Conservation (phyloP, 73 alveolate species). For the Symbiodinium pilosum region DNA sequence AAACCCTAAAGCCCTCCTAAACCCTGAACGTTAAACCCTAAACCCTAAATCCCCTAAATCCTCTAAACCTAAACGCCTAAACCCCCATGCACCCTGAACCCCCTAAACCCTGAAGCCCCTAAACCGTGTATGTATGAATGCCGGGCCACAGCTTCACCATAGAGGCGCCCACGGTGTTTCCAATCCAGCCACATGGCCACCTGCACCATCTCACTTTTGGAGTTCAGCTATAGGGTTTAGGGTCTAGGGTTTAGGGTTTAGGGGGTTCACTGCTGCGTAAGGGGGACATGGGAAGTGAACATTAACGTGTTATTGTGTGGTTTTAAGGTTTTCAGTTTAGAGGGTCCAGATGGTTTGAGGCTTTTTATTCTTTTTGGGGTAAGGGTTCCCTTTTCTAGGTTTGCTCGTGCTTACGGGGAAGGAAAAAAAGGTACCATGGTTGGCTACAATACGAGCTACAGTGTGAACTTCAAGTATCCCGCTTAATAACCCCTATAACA, state of each 20-base stretch:
- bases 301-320: neutral
- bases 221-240: neutral
- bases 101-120: too few relatives aligned
- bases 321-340: neutral
- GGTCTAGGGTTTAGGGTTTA: neutral
- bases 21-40: too few relatives aligned
- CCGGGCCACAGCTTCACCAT: slow-evolving; percentile 30
- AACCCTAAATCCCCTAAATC: too few relatives aligned
- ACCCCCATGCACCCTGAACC: too few relatives aligned
- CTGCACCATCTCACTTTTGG: slow-evolving; percentile 13
- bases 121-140: neutral
- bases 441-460: too few relatives aligned
- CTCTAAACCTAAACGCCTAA: too few relatives aligned
- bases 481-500: too few relatives aligned
- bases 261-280: neutral
- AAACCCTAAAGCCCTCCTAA: too few relatives aligned
- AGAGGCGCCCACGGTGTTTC: slow-evolving; percentile 52
- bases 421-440: too few relatives aligned
- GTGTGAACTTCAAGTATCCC: too few relatives aligned
- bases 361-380: neutral
- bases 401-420: too few relatives aligned
- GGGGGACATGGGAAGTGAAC: neutral
- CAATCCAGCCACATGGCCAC: slow-evolving; percentile 72
- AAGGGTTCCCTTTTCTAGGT: too few relatives aligned
- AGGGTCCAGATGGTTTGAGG: neutral